Percentiles rank a stretch among this genome's conserved stretches.
Conservation (phyloP, 2,329 filamentous ascomycete genomes). For the Monilinia laxa region DNA sequence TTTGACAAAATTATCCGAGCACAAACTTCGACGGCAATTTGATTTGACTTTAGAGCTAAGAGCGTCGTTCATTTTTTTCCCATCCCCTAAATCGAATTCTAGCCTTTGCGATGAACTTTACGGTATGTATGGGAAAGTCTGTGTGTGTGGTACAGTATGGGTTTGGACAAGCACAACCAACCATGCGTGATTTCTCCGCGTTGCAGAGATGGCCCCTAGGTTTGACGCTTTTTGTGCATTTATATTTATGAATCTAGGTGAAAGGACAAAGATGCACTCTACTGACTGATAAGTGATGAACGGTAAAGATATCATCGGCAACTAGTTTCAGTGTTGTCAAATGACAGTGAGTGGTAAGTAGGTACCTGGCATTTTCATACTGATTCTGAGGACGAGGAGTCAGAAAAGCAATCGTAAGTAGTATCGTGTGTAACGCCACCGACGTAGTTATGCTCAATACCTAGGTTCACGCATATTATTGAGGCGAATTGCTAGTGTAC, state of each 20-base stretch:
- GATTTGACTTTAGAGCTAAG: constrained; percentile 13
- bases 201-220: background rate
- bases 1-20: constrained; percentile 3
- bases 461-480: background rate
- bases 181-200: constrained; percentile 5
- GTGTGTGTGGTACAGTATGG: constrained; percentile 4
- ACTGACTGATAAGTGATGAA: background rate
- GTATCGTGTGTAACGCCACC: background rate
- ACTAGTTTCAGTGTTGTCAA: constrained; percentile 1
- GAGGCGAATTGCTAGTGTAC: background rate
- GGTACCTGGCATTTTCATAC: background rate
- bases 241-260: background rate
- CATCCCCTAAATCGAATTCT: constrained; percentile 1
- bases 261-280: background rate
- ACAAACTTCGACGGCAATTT: constrained; percentile 3
- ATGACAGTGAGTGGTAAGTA: background rate
- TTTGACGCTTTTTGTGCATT: background rate
- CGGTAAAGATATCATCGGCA: background rate
- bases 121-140: background rate
- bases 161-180: constrained; percentile 11
- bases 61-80: background rate
- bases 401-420: background rate
- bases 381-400: background rate
- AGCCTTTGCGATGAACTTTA: constrained; percentile 6
- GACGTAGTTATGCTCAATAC: background rate